Percentiles rank a stretch among this genome's conserved stretches.
phyloP scores from a whole-genome alignment of 352 stramenopile species.

The Phytophthora citrophthora region DNA sequence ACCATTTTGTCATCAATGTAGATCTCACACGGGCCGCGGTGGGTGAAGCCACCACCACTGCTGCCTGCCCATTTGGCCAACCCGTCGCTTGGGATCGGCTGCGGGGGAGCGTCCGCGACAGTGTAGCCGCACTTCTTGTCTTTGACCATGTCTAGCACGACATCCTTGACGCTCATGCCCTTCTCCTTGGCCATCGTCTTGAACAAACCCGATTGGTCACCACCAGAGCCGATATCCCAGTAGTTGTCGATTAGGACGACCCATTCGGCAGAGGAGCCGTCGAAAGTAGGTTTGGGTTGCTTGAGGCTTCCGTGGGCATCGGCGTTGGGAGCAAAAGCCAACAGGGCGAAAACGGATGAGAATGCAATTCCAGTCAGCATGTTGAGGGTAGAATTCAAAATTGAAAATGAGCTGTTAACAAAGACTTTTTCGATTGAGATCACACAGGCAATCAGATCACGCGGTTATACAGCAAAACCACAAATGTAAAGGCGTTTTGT shows the following conservation, averaged over 20 bases:
- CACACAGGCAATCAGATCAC: too few species aligned
- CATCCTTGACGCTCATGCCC: slow-evolving; percentile 35
- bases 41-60: slow-evolving; percentile 37
- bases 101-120: slow-evolving; percentile 24
- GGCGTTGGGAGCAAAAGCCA: slow-evolving; percentile 9
- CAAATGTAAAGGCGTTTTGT: too few species aligned
- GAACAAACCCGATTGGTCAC: slow-evolving; percentile 36
- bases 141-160: slow-evolving; percentile 41
- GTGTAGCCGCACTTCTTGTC: slow-evolving; percentile 45
- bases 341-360: slow-evolving; percentile 7
- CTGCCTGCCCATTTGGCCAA: slow-evolving; percentile 36
- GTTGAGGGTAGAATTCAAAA: neutral
- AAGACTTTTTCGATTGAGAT: neutral
- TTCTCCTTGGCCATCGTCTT: slow-evolving; percentile 37
- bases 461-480: too few species aligned
- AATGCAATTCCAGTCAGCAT: slow-evolving; percentile 11
- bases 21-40: slow-evolving; percentile 48
- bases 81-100: slow-evolving; percentile 41
- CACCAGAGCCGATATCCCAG: slow-evolving; percentile 40
- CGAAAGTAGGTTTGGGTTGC: slow-evolving; percentile 21
- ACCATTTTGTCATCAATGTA: slow-evolving; percentile 56
- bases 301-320: slow-evolving; percentile 34
- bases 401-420: neutral
- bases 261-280: slow-evolving; percentile 13
- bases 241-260: slow-evolving; percentile 32